A percentile compares a stretch with the other conserved stretches of the same genome.
phyloP scores from a whole-genome alignment of 257 asterid genomes.

The Plantago elongata region DNA sequence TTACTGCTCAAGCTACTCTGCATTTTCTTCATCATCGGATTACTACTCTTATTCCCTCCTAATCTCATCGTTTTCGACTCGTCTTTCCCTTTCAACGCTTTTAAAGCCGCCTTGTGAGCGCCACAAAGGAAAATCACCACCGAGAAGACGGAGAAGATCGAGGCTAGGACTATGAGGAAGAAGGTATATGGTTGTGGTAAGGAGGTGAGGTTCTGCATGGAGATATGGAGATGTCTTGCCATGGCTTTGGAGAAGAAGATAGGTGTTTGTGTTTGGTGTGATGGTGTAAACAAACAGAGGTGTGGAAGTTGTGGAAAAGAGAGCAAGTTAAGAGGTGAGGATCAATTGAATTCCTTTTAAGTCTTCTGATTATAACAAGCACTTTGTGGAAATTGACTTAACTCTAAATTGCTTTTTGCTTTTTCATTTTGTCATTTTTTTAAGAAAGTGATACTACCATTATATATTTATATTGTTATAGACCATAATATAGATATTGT shows the following conservation, averaged over 20 bases:
- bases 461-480: no score
- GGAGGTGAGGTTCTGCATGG: constrained; percentile 1
- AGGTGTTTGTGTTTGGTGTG: background rate
- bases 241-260: constrained; percentile 1
- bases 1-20: constrained; percentile 53
- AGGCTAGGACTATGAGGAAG: constrained; percentile 22
- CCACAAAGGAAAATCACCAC: constrained; percentile 41
- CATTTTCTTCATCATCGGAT: constrained; percentile 26
- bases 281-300: background rate
- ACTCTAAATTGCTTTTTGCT: background rate
- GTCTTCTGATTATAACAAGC: background rate
- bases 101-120: constrained; percentile 22
- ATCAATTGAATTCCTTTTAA: no score
- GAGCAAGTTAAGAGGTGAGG: background rate
- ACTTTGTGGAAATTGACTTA: background rate
- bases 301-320: background rate
- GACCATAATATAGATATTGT: no score
- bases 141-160: constrained; percentile 28
- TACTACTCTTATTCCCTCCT: constrained; percentile 31
- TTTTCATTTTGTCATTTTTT: background rate
- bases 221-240: constrained; percentile 26
- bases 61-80: constrained; percentile 29
- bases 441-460: background rate
- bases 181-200: constrained; percentile 23
- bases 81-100: constrained; percentile 7